These are phyloP conservation scores for Colletotrichum noveboracense DNA, from an alignment of 2,329 filamentous ascomycete genomes.

Conservation along the genomic window DNA sequence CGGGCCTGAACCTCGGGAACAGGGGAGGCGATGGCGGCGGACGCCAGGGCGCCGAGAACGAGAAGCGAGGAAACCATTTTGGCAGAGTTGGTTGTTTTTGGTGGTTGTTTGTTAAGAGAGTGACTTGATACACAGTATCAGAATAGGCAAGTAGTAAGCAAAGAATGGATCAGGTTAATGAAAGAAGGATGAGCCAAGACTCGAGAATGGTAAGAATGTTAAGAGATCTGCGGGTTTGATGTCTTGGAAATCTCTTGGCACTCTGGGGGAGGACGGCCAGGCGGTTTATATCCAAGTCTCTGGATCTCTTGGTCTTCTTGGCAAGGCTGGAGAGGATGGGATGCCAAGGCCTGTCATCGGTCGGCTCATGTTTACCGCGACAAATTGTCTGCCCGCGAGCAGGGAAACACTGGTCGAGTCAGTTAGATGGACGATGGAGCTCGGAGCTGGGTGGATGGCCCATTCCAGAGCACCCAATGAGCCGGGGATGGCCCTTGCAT, in stretches of 20 bases:
- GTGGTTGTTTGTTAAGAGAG: background rate
- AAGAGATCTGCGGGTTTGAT: constrained; percentile 11
- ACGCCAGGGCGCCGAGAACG: constrained; percentile 32
- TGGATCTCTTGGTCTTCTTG: constrained; percentile 2
- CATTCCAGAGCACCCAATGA: background rate
- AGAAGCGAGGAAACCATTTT: constrained; percentile 23
- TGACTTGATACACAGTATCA: constrained; percentile 13
- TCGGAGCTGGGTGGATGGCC: background rate
- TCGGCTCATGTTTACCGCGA: background rate
- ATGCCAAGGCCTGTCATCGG: background rate
- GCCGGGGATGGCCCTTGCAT: background rate
- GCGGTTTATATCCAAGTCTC: constrained; percentile 18
- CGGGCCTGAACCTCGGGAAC: constrained; percentile 22
- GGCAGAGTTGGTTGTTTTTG: background rate
- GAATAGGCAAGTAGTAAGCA: background rate
- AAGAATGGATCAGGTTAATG: background rate
- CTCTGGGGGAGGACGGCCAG: constrained; percentile 3
- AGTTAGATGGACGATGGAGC: constrained; percentile 6
- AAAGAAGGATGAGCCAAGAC: constrained; percentile 16
- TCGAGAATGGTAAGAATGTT: constrained; percentile 17
- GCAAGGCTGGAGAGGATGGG: background rate
- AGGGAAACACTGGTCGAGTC: constrained; percentile 7
- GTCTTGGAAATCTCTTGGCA: constrained; percentile 19
- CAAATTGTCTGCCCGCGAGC: background rate
- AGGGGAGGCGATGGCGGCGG: constrained; percentile 27